Evolutionary conservation across 352 stramenopile species (phyloP), one percentile per base, ranked within the genome.

Genomic region (Pythium rhizo-oryzae): DNA sequence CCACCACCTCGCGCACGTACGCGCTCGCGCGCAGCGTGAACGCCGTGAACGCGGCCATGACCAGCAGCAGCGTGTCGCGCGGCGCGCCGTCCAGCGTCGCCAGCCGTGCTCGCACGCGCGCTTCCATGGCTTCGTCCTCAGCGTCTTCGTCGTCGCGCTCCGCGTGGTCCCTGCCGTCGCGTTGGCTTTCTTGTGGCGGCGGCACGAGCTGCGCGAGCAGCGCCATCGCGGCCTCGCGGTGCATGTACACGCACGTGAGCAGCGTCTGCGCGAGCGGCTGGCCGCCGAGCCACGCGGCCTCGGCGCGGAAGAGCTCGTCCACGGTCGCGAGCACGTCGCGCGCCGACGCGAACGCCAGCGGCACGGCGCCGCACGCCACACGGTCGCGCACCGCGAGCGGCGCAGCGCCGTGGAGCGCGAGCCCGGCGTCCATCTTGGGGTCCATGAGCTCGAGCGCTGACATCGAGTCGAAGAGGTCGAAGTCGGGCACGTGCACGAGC

Each of bases 381-480:
- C 85, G 82, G 62, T 80, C 70, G 23, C 74, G 59, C 66, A 94
- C 87, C 0, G 85, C 79, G 44, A 80, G 79, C 21, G 80, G 80
- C 23, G 79, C 78, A 4, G 67, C 64, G 44, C 79, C 84, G 68
- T 89, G 83, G 16, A 84, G 72, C n/a, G 90, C 71, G 70, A 94
- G 89, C 33, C 94, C 96, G 43, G 87, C 94, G 79, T 99, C 95
- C 94, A 98, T 98, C 67, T 97, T 97, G 8, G 80, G 79, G 69
- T 99, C 93, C 82, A 97, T 97, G 3, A 99, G 75, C 80, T 99
- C 94, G 21, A 98, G 75, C 54, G 95, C 95, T 33, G 92, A 94
- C 93, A 99, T 99, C 62, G 92, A 97, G 65, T 98, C 92, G 69
- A 96, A 96, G 61, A 98, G 81, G 60, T 89, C 95, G 59, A 99